Evolutionary conservation across 176 grass and related monocot genomes (phyloP).

Genomic region (Aegilops sharonensis): DNA sequence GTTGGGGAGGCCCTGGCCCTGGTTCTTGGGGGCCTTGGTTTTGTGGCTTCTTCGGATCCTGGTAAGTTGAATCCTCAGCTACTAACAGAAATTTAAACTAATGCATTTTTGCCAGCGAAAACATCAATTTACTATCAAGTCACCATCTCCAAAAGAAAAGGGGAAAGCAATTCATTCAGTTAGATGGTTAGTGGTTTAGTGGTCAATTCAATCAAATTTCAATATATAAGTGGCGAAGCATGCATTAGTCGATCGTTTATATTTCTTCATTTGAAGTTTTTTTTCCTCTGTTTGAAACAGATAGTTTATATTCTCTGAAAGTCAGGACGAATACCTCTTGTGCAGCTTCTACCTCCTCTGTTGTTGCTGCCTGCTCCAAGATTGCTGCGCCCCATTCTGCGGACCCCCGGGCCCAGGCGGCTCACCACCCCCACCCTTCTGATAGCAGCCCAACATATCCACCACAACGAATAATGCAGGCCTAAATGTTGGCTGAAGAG

Average conservation of each 20-base stretch:
- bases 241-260: background rate
- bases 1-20: conserved; percentile 23
- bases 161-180: background rate
- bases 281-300: background rate
- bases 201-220: background rate
- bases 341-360: conserved; percentile 47
- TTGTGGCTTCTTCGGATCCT: conserved; percentile 38
- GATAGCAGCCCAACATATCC: background rate
- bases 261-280: background rate
- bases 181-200: background rate
- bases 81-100: background rate
- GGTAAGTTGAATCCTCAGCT: conserved; percentile 14
- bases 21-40: conserved; percentile 19
- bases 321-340: background rate
- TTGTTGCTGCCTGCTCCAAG: conserved; percentile 54
- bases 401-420: conserved; percentile 18
- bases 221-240: too few relatives aligned
- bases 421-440: conserved; percentile 38
- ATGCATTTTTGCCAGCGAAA: background rate
- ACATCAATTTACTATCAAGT: background rate
- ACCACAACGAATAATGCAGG: conserved; percentile 1
- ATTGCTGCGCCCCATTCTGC: conserved; percentile 34
- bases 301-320: background rate
- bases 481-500: background rate
- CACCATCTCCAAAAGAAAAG: background rate